These are phyloP conservation scores for Fusarium beomiforme DNA, from an alignment of 2,329 filamentous ascomycete species.

Conservation along the genomic window DNA sequence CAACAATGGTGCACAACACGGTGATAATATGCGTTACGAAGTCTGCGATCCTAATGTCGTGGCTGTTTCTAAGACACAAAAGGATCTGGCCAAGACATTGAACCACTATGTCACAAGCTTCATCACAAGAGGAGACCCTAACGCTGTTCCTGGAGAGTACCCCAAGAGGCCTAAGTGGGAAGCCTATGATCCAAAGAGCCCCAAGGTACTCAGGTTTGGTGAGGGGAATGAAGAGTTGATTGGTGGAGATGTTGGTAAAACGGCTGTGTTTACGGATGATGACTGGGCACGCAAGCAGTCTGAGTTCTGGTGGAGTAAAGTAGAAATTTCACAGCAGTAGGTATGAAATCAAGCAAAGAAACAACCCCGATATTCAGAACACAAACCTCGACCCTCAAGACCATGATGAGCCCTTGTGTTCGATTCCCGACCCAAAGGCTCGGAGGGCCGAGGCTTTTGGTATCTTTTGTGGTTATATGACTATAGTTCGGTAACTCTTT, in stretches of 20 bases:
- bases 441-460: too few relatives aligned
- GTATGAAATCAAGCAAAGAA: neutral
- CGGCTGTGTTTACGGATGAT: slow-evolving; percentile 53
- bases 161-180: slow-evolving; percentile 49
- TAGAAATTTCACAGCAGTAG: slow-evolving; percentile 49
- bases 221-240: slow-evolving; percentile 58
- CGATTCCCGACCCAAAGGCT: too few relatives aligned
- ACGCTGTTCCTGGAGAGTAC: slow-evolving; percentile 44
- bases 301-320: slow-evolving; percentile 59
- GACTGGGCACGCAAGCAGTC: slow-evolving; percentile 55
- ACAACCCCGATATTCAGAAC: neutral
- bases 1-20: slow-evolving; percentile 58
- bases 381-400: too few relatives aligned
- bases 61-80: slow-evolving; percentile 51
- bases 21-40: slow-evolving; percentile 60
- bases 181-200: slow-evolving; percentile 41
- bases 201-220: slow-evolving; percentile 55
- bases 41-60: slow-evolving; percentile 50
- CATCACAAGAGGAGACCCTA: slow-evolving; percentile 57
- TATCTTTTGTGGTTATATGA: too few relatives aligned
- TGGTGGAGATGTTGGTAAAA: slow-evolving; percentile 50
- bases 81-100: slow-evolving; percentile 52
- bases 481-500: too few relatives aligned
- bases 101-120: slow-evolving; percentile 62
- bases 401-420: too few relatives aligned